Conservation (phyloP, 2,329 filamentous ascomycete genomes). For the Colletotrichum siamense region DNA sequence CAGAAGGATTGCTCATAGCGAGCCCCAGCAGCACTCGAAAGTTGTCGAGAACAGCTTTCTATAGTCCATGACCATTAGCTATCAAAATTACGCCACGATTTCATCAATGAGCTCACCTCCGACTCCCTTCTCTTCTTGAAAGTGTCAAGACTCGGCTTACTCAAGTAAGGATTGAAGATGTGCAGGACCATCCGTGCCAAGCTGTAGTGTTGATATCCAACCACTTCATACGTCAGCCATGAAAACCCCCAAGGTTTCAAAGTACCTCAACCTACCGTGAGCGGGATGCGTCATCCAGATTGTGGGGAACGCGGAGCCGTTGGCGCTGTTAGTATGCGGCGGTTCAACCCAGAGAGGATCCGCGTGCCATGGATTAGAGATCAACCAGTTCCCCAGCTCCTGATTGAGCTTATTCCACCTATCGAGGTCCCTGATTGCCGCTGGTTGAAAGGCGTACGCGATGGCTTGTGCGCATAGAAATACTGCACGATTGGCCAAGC, state of each 20-base stretch:
- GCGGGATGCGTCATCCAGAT: conserved; percentile 17
- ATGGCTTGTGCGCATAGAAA: conserved; percentile 34
- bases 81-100: rapidly evolving
- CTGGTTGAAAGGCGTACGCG: conserved; percentile 35
- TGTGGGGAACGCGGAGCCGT: conserved; percentile 14
- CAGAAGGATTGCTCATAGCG: conserved; percentile 29
- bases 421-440: conserved; percentile 26
- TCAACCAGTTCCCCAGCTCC: conserved; percentile 28
- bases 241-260: rapidly evolving
- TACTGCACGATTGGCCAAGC: conserved; percentile 31
- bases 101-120: conserved; percentile 7
- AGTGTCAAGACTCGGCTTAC: conserved; percentile 27
- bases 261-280: neutral
- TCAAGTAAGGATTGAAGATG: conserved; percentile 40
- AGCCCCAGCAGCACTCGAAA: conserved; percentile 29
- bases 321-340: neutral
- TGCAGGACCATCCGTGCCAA: conserved; percentile 42
- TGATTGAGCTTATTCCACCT: conserved; percentile 26
- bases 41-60: conserved; percentile 27
- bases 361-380: conserved; percentile 23
- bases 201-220: conserved; percentile 45
- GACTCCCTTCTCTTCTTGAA: conserved; percentile 24
- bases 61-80: neutral
- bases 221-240: conserved; percentile 23
- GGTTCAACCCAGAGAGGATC: conserved; percentile 10